Conservation (phyloP, 2,329 filamentous ascomycete species). For the Claviceps maximensis region DNA sequence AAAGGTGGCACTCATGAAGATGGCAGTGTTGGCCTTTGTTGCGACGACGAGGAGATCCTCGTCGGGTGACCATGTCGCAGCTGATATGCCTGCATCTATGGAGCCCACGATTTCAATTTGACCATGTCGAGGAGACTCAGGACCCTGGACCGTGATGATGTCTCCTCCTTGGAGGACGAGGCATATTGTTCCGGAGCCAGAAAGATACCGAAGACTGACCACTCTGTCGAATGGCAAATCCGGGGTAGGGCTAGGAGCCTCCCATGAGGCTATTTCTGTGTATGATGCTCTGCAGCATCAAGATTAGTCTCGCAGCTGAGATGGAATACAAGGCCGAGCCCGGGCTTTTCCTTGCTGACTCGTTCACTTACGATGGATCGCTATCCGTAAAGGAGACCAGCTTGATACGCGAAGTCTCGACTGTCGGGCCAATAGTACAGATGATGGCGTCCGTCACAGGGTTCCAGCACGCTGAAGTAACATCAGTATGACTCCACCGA, state of each 20-base stretch:
- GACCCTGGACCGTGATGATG: slow-evolving; percentile 71
- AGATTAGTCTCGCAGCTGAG: not conserved
- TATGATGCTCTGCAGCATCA: slow-evolving; percentile 11
- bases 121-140: slow-evolving; percentile 33
- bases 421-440: slow-evolving; percentile 71
- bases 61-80: slow-evolving; percentile 87
- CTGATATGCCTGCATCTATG: slow-evolving; percentile 80
- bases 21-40: slow-evolving; percentile 63
- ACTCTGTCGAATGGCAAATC: slow-evolving; percentile 64
- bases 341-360: not conserved
- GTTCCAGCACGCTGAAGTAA: slow-evolving; percentile 81
- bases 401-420: slow-evolving; percentile 57
- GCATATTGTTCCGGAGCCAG: slow-evolving; percentile 64
- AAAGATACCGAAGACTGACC: slow-evolving; percentile 71
- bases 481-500: slow-evolving; percentile 46
- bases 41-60: slow-evolving; percentile 79
- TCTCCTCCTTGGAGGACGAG: slow-evolving; percentile 83
- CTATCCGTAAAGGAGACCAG: slow-evolving; percentile 43
- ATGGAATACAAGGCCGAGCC: not conserved
- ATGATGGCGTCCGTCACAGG: slow-evolving; percentile 62
- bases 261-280: slow-evolving; percentile 64
- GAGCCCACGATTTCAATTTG: slow-evolving; percentile 92
- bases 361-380: slow-evolving; percentile 14
- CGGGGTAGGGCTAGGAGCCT: slow-evolving; percentile 68
- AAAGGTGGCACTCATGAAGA: slow-evolving; percentile 89